Conservation (phyloP, 2,329 filamentous ascomycete species). For the Nemania sp. region DNA sequence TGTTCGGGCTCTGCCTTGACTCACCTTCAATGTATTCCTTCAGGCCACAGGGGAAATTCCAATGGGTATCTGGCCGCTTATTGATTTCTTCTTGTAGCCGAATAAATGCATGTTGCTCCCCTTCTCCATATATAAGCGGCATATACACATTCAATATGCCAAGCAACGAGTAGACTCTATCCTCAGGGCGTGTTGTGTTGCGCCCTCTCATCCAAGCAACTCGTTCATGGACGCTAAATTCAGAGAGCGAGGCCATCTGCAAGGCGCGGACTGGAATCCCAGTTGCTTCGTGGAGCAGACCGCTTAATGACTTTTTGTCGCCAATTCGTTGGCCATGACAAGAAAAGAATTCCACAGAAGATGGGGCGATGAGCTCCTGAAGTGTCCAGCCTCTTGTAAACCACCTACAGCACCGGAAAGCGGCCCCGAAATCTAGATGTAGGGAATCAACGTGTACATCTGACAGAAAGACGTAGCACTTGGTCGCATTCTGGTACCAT, state of each 20-base stretch:
- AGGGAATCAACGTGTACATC: background rate
- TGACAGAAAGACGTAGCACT: background rate
- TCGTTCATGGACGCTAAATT: background rate
- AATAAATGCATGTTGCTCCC: background rate
- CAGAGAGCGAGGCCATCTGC: background rate
- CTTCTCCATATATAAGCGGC: background rate
- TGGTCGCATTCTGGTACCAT: background rate
- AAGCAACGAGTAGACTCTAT: background rate
- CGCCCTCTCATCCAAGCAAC: background rate
- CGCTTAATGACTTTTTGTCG: background rate
- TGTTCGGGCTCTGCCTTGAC: too few relatives aligned
- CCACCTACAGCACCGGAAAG: background rate
- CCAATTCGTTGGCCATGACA: background rate
- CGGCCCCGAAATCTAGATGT: background rate
- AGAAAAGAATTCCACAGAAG: background rate
- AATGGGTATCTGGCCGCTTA: background rate
- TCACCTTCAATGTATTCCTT: background rate
- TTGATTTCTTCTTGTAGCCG: background rate
- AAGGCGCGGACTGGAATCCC: background rate
- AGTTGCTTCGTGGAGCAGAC: background rate
- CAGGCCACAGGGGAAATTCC: background rate
- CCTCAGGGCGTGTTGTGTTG: background rate
- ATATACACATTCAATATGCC: background rate
- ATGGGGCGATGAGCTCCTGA: background rate
- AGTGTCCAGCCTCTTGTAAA: background rate